Conservation (phyloP, 768 basidiomycete genomes). For the Lactifluus piperatus region DNA sequence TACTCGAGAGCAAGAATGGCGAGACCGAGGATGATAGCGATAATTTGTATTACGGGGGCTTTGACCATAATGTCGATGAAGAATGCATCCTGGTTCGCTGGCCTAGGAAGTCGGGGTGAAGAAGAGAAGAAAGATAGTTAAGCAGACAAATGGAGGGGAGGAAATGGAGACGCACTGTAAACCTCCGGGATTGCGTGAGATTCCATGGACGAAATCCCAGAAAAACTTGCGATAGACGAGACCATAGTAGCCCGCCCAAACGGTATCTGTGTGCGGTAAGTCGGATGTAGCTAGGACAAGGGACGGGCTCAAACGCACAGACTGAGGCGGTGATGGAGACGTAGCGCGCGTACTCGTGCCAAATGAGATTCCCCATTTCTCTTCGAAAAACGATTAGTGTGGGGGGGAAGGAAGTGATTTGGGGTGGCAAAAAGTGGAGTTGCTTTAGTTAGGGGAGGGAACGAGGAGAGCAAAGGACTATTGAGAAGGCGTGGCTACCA, state of each 20-base stretch:
- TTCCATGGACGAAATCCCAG: constrained; percentile 89
- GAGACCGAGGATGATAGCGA: constrained; percentile 53
- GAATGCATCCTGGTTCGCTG: constrained; percentile 29
- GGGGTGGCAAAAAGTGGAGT: background rate
- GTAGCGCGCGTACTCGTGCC: constrained; percentile 69
- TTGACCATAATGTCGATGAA: constrained; percentile 75
- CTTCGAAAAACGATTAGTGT: background rate
- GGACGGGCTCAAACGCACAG: constrained; percentile 43
- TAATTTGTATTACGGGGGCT: constrained; percentile 61
- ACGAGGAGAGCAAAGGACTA: constrained; percentile 9
- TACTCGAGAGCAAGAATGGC: constrained; percentile 60
- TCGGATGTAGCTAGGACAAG: background rate
- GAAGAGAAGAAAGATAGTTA: constrained; percentile 45
- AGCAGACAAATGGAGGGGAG: background rate
- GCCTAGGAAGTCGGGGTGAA: constrained; percentile 27
- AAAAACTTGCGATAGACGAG: constrained; percentile 89
- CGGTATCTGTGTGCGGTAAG: constrained; percentile 41
- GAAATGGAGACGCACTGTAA: constrained; percentile 49
- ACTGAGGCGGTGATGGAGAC: constrained; percentile 59
- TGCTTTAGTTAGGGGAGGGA: background rate
- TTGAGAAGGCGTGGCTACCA: background rate
- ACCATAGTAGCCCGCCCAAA: constrained; percentile 78
- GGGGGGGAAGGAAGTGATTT: background rate
- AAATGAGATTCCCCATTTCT: constrained; percentile 72
- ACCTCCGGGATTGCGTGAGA: constrained; percentile 68